Conservation (phyloP, 768 basidiomycete genomes). For the Russula griseocarnosa region DNA sequence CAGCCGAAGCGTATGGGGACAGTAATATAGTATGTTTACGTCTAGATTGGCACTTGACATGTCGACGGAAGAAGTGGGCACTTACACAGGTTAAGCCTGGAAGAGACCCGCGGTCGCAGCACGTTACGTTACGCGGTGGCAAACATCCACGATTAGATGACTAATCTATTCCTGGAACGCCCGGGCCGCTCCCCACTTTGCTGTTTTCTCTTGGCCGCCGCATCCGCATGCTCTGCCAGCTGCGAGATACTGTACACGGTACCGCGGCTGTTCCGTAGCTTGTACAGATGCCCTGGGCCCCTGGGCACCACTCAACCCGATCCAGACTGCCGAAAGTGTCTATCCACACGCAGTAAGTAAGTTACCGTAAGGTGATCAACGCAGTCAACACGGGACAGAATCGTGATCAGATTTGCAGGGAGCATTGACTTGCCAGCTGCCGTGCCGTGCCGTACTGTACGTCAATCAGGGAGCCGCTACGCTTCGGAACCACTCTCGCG, state of each 20-base stretch:
- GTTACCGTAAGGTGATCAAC: not conserved
- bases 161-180: not conserved
- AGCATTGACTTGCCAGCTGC: too few species aligned
- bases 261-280: not conserved
- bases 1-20: not conserved
- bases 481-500: not conserved
- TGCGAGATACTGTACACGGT: too few species aligned
- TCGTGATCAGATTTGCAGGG: not conserved
- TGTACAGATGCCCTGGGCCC: not conserved
- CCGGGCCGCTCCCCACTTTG: constrained; percentile 1
- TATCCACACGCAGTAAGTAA: not conserved
- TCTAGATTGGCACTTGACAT: constrained; percentile 26
- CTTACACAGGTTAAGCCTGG: not conserved
- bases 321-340: not conserved
- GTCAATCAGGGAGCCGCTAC: not conserved
- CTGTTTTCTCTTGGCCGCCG: too few species aligned
- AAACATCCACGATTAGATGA: not conserved
- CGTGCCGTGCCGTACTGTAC: not conserved
- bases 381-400: not conserved
- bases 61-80: constrained; percentile 4
- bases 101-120: too few species aligned
- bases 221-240: too few species aligned
- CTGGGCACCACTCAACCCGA: not conserved
- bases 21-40: constrained; percentile 3
- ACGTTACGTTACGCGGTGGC: not conserved